Evolutionary conservation across 495 filamentous ascomycete species (phyloP), one percentile per base, ranked within the genome.

Genomic region (Penicillium longicatenatum): DNA sequence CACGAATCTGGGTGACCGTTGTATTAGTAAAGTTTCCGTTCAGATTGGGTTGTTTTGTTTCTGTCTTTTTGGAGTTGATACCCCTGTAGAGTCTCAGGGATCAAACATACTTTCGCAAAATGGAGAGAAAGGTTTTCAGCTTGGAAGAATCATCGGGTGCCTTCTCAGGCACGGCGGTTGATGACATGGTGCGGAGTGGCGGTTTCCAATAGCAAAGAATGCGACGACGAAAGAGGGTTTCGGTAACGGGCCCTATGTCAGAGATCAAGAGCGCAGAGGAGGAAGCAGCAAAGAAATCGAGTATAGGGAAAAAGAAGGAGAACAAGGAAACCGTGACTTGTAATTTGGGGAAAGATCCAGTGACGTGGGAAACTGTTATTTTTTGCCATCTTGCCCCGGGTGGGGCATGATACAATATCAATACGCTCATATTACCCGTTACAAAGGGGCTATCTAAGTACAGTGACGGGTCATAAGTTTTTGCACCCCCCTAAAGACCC

Each of bases 101-200:
- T 22, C 29, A 68, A 21, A 70, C 84, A 72, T 81, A 92, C 89
- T 89, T 93, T 67, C 87, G 82, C 55, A 96, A 73, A 55, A 96
- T 93, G 51, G 84, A 84, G 37, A 96, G 74, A 63, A 96, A 93
- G 0, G 88, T 93, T 70, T 84, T 87, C 50, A 96, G 78, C 76
- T 94, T 94, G 29, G 88, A 91, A 52, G 84, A 85, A 50, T 96
- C 91, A 74, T 91, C 90, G 45, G 86, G 83, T 20, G 79, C 72
- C 67, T 89, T 90, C 63, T 91, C 89, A 39, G 82, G 71, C 30
- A 75, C 58, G 11, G 63, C 47, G 31, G 57, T 42, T 49, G 72
- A 62, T 51, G 74, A 71, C 74, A 77, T 75, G 60, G 48, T 60
- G 53, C 47, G 21, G 52, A 55, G 60, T 48, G 30, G 54, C 41